Evolutionary conservation across 176 grass and related monocot species (phyloP), one percentile per base, ranked within the genome.

Genomic region (Oryza brachyantha): DNA sequence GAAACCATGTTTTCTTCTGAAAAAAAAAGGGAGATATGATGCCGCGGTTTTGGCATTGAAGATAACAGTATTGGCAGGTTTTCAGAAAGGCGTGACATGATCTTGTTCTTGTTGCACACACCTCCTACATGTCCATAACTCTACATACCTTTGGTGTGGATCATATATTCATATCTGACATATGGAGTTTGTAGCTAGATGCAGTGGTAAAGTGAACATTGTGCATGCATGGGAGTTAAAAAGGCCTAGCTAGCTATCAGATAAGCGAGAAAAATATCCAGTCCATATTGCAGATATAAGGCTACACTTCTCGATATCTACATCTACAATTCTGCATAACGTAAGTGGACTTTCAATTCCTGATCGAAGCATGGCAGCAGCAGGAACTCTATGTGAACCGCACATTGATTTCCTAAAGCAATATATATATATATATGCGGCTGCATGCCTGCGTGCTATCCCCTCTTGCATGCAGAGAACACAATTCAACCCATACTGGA

Each of bases 251-350:
- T 35, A 46, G 7, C 12, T 27, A 71, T 70, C 16, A 19, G 39
- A 72, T 72, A 72, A 34, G 39, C 28, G 22, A 52, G 13, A 55
- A 73, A 62, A 46, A 62, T 62, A 81, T 81, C 57, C 21, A 72
- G 34, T 48, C 13, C 28, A 72, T 63, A 27, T n/a, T n/a, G n/a
- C 68, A 27, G 68, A 36, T 48, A 72, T 63, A 63, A 26, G 68
- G 38, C 27, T 71, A 81, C 46, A 48, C 9, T 27, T 73, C 69
- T 64, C 68, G 79, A 81, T 72, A 50, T 81, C 79, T 13, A 32
- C 70, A 66, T 74, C 60, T 82, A 74, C 22, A 50, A 57, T 10
- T 24, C 52, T 57, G n/a, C 52, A 24, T n/a, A 54, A 54, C 50
- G 17, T 48, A 46, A 29, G 40, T 73, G 68, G 58, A n/a, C 28